A percentile compares a stretch with the other conserved stretches of the same genome.
phyloP scores from a whole-genome alignment of 2,329 filamentous ascomycete species.

The Fusarium sp. region DNA sequence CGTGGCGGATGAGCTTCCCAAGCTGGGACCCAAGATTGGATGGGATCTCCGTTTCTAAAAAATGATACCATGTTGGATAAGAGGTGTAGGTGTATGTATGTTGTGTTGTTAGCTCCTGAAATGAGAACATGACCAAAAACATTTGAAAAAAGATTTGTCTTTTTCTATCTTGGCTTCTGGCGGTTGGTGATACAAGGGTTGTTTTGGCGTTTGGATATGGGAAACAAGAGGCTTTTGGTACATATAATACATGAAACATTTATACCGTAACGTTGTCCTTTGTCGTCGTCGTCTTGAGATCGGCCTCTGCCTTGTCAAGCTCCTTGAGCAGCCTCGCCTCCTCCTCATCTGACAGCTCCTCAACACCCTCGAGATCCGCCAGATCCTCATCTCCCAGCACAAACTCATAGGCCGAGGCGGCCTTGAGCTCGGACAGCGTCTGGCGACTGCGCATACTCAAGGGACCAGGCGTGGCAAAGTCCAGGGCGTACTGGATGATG shows the following conservation, averaged over 20 bases:
- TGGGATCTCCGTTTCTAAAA: conserved; percentile 68
- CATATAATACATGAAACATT: conserved; percentile 42
- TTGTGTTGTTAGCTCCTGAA: conserved; percentile 16
- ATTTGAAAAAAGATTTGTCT: conserved; percentile 14
- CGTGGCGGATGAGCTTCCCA: conserved; percentile 92
- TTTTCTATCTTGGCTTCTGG: conserved; percentile 27
- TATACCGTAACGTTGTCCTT: conserved; percentile 36
- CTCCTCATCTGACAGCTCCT: conserved; percentile 53
- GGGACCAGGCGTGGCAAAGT: conserved; percentile 53
- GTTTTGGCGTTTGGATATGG: conserved; percentile 39
- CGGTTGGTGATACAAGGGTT: conserved; percentile 38
- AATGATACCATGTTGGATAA: conserved; percentile 34
- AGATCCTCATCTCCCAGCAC: conserved; percentile 54
- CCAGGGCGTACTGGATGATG: conserved; percentile 52
- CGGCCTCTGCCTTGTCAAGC: conserved; percentile 45
- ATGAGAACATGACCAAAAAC: conserved; percentile 31
- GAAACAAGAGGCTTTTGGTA: conserved; percentile 40
- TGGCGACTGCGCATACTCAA: conserved; percentile 48
- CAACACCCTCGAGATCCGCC: conserved; percentile 50
- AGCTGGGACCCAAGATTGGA: conserved; percentile 85
- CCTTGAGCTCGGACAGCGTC: conserved; percentile 51
- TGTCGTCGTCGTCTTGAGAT: conserved; percentile 17
- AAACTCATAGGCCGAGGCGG: conserved; percentile 53
- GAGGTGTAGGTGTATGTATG: background rate
- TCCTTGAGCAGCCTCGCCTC: conserved; percentile 46